Evolutionary conservation across 306 rosid genomes (phyloP), one percentile per base, ranked within the genome.

Genomic region (Lupinus albus): DNA sequence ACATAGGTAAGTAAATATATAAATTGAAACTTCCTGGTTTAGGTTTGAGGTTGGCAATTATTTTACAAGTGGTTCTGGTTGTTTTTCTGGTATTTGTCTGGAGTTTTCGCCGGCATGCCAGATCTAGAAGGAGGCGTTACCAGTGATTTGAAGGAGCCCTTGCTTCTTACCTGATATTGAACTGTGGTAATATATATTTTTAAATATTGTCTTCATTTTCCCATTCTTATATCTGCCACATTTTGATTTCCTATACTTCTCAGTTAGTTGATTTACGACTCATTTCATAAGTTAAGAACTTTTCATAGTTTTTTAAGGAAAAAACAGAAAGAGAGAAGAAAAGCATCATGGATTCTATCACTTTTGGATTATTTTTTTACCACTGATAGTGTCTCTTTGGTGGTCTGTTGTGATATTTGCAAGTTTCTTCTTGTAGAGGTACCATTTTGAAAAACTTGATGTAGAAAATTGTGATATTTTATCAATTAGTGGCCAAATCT

Each of bases 1-100:
- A 42, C 45, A 18, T 15, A 28, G 59, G 45, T 62, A 36, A 67
- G 45, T 62, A 36, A 67, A 67, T 58, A 64, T 62, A 33, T 67
- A 42, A 49, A n/a, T 59, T 69, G 53, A 39, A 42, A 17, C 13
- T 64, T 63, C n/a, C 35, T 77, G 62, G 61, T 78, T 51, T 86
- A 88, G 97, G 84, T 71, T 65, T 88, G 83, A 85, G 83, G 84
- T 56, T 83, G 57, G 71, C 83, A 60, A 71, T 83, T 68, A 77
- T 84, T 71, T 70, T 84, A 49, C 93, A 91, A 72, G 73, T 82
- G 54, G 67, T 72, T 76, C 59, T 85, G 28, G 78, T 83, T 51
- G 30, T 61, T 78, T 59, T 56, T 35, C 51, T 78, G 74, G 73
- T 83, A 52, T 39, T 64, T 72, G 53, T 80, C 25, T 54, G 83